These are phyloP conservation scores for Auriscalpium orientale DNA, from an alignment of 768 basidiomycete genomes.

Conservation along the genomic window DNA sequence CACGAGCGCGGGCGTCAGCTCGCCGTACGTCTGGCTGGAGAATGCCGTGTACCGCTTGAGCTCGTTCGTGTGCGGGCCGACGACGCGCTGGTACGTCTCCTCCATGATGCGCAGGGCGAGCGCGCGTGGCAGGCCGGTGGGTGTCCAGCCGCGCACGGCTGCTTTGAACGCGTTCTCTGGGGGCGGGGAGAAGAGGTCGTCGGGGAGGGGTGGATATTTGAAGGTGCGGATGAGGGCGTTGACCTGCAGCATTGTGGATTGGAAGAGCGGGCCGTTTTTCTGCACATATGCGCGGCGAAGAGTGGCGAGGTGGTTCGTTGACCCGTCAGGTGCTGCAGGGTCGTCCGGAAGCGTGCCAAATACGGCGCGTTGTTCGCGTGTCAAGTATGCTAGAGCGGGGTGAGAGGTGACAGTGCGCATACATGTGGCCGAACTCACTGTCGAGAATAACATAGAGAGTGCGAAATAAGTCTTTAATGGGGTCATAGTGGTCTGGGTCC, in stretches of 20 bases:
- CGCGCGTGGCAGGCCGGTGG: constrained; percentile 49
- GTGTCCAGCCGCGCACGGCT: constrained; percentile 41
- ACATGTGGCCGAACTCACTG: constrained; percentile 21
- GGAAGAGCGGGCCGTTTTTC: constrained; percentile 66
- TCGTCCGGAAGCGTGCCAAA: constrained; percentile 61
- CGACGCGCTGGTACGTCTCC: constrained; percentile 88
- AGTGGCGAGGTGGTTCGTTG: constrained; percentile 38
- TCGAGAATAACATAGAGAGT: constrained; percentile 67
- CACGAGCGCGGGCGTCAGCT: constrained; percentile 73
- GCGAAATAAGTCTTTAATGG: constrained; percentile 71
- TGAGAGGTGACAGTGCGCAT: neutral
- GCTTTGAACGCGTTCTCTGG: constrained; percentile 42
- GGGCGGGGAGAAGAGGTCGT: constrained; percentile 39
- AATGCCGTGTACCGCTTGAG: constrained; percentile 79
- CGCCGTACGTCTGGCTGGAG: constrained; percentile 83
- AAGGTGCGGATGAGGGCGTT: constrained; percentile 54
- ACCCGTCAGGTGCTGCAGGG: constrained; percentile 18
- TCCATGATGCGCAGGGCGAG: constrained; percentile 74
- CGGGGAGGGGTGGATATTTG: constrained; percentile 57
- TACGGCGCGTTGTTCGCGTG: constrained; percentile 50
- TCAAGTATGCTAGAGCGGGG: constrained; percentile 50
- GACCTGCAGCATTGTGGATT: constrained; percentile 51
- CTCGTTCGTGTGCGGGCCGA: constrained; percentile 81
- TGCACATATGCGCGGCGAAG: constrained; percentile 64
- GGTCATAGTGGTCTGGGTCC: constrained; percentile 83